Evolutionary conservation across 805 yeast species (phyloP).

Genomic region (Ogataea paraovalis): DNA sequence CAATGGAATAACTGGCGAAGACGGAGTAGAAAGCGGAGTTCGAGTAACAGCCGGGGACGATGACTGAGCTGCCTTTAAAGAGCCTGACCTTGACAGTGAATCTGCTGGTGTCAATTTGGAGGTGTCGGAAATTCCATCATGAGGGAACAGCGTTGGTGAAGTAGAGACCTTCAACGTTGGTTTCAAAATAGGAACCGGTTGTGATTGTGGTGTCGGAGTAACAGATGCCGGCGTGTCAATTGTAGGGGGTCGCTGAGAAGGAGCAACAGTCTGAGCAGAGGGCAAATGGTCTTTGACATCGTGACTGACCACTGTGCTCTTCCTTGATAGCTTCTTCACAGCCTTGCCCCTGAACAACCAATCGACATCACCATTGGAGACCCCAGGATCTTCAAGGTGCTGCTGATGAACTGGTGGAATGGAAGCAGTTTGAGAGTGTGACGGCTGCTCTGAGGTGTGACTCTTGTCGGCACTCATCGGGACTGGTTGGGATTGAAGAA

Average conservation of each 20-base stretch:
- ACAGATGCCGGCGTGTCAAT: background rate
- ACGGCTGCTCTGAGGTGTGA: background rate
- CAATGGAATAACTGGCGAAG: background rate
- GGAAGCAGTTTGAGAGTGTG: background rate
- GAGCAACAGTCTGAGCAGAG: background rate
- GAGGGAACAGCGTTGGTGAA: background rate
- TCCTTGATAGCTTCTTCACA: constrained; percentile 47
- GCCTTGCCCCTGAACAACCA: constrained; percentile 83
- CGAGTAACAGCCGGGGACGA: background rate
- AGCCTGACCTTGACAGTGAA: background rate
- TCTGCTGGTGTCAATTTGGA: background rate
- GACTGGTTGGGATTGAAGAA: background rate
- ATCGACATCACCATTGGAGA: constrained; percentile 72
- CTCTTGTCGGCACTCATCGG: background rate
- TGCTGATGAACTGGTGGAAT: background rate
- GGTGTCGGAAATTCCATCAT: background rate
- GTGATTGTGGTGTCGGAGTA: constrained; percentile 3
- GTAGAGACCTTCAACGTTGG: background rate
- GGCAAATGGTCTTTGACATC: constrained; percentile 29
- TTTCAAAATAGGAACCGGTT: background rate
- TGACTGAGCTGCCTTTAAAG: background rate
- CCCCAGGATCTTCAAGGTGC: constrained; percentile 39
- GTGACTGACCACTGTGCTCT: constrained; percentile 27
- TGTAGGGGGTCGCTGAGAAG: background rate
- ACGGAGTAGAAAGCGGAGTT: background rate